Evolutionary conservation across 2,329 filamentous ascomycete genomes (phyloP), one percentile per base, ranked within the genome.

Genomic region (Phyllosticta citribraziliensis): DNA sequence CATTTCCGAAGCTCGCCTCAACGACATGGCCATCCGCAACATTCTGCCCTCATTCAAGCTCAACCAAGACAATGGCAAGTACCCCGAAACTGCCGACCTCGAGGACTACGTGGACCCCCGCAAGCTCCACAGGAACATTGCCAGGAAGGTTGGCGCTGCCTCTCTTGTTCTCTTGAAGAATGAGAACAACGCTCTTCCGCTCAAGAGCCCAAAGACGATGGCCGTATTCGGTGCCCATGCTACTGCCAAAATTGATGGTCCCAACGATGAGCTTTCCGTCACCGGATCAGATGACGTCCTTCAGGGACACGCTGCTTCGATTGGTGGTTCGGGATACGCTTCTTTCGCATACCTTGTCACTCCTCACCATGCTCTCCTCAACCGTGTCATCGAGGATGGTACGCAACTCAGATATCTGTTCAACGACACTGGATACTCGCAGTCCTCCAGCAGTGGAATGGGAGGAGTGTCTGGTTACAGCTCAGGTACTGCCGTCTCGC

Each of bases 161-260:
- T 74, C 74, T 1, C 72, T 70, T 33, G 74, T 77, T 5, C 66
- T 77, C 8, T 65, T 82, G 17, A 82, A 82, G 70, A 84, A 85
- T 60, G 68, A 66, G 1, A 75, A 76, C 9, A 71, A 73, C 9
- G 69, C 78, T 2, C 73, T 85, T 1, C 82, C 82, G 0, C 70
- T 88, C 8, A 78, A 78, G 58, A 78, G 76, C 59, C 79, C 80
- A 6, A 73, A 70, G 55, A 76, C 74, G 33, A 76, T 82, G 55
- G 75, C 73, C 2, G 70, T 83, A 1, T 80, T 81, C 61, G 80
- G 80, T 1, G 78, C 79, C 59, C 77, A 78, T 64, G 78, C 78
- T 33, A 73, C 71, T 12, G 73, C 76, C 56, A 64, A 71, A 67
- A 79, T 83, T 65, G 75, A 76, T 24, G 84, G 85, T 17, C 71